These are phyloP conservation scores for Cryptosporidium parvum DNA, from an alignment of 169 alveolate genomes.

Conservation along the genomic window DNA sequence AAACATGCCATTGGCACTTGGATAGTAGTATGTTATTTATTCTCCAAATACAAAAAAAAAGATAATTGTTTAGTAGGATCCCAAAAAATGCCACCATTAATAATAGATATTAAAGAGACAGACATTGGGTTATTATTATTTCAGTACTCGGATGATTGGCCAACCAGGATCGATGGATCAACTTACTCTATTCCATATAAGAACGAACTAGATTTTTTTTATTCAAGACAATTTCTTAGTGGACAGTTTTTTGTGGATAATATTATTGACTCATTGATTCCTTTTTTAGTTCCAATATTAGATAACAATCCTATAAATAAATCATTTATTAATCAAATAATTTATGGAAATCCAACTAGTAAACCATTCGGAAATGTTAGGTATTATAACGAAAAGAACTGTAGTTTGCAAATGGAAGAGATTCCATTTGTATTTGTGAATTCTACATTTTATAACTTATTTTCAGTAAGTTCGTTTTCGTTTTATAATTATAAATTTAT, in stretches of 20 bases:
- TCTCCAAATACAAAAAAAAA: constrained; percentile 15
- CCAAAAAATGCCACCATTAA: constrained; percentile 43
- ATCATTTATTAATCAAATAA: constrained; percentile 10
- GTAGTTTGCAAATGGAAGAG: constrained; percentile 36
- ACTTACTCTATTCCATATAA: background rate
- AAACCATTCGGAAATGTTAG: constrained; percentile 18
- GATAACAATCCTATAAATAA: constrained; percentile 19
- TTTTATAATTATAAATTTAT: background rate
- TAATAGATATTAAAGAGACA: constrained; percentile 25
- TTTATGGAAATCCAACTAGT: constrained; percentile 11
- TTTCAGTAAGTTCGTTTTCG: constrained; percentile 16
- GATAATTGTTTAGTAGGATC: constrained; percentile 10
- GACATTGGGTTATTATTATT: constrained; percentile 32
- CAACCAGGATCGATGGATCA: background rate
- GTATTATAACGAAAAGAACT: background rate
- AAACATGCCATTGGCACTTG: constrained; percentile 18
- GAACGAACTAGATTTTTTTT: constrained; percentile 24
- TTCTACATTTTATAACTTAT: constrained; percentile 42
- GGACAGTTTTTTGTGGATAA: constrained; percentile 55
- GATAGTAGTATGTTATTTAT: constrained; percentile 23
- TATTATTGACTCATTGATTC: constrained; percentile 7
- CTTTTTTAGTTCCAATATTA: constrained; percentile 7
- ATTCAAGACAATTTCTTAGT: constrained; percentile 42
- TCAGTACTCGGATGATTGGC: constrained; percentile 20
- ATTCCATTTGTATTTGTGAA: constrained; percentile 24